Base-by-base conservation (phyloP, 768 basidiomycete genomes). In the Collybiopsis luxurians region DNA sequence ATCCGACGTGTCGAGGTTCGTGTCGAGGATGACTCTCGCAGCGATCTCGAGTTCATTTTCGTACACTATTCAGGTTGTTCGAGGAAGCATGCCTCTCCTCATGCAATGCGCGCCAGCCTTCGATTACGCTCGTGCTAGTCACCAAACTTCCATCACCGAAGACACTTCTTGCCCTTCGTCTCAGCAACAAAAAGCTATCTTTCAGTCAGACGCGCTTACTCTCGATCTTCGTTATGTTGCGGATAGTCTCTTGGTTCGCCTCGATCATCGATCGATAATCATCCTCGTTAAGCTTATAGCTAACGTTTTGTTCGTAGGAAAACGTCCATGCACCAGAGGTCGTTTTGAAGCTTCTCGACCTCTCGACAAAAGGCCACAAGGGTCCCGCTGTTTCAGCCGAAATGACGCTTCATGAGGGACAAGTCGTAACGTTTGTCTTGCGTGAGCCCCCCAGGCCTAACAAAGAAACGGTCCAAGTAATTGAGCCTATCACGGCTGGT, bases 71-170 rank as follows among this genome's bases (percentile, higher is more conserved):
- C 69, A 89, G 76, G 89, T 92, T 58, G 84, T 98, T 61, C 89
- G 96, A 17, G 96, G 96, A 0, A 79, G 67, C 6, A 75, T 97
- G 30, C 86, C 91, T 0, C 76, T 96, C 53, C 79, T 83, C 56
- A 80, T 98, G 70, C 92, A 98, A 73, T 95, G 92, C 64, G 93
- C 92, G 0, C 96, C 96, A 0, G 96, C 95, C 0, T 99, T 99
- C 83, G 88, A 97, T 70, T 99, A 99, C 64, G 95, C 93, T 0
- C 80, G 89, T 12, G 80, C 85, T 47, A 48, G 76, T 2, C 96
- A 98, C 69, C 81, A 77, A 7, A 89, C 89, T 1, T 68, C 77
- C 27, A 75, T 85, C 61, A 61, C 84, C 53, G 65, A 73, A 17
- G 84, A 87, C 64, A 71, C 53, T 4, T 60, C 60, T n/a, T 61